A percentile compares a stretch with the other conserved stretches of the same genome.
Evolutionary conservation across 2,329 filamentous ascomycete species (phyloP).

Genomic region (Fusarium floridanum): DNA sequence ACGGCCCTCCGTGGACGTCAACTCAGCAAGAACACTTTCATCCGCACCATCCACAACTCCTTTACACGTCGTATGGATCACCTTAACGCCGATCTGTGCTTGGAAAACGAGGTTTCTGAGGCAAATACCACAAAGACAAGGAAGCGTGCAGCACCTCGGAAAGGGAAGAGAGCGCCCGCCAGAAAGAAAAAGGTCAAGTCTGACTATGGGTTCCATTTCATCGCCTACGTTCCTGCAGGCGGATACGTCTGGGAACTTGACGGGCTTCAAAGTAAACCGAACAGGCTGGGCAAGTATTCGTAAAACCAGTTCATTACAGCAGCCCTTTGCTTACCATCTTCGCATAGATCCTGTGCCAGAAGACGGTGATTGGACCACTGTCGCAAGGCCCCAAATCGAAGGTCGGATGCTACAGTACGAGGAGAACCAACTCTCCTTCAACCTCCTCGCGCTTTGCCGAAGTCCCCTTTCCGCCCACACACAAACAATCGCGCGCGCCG

Average conservation of each 20-base stretch:
- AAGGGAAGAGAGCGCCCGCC: conserved; percentile 46
- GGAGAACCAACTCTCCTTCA: conserved; percentile 78
- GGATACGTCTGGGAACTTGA: conserved; percentile 89
- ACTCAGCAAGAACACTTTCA: conserved; percentile 79
- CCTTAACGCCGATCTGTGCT: conserved; percentile 75
- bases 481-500: conserved; percentile 59
- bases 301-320: no score
- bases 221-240: conserved; percentile 85
- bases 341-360: conserved; percentile 28
- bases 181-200: conserved; percentile 59
- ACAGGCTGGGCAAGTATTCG: conserved; percentile 48
- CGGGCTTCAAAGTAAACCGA: conserved; percentile 80
- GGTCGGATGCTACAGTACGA: conserved; percentile 76
- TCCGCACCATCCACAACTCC: conserved; percentile 88
- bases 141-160: conserved; percentile 52
- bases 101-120: conserved; percentile 67
- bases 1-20: conserved; percentile 81
- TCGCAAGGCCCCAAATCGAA: conserved; percentile 74
- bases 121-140: conserved; percentile 51
- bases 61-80: conserved; percentile 86
- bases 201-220: conserved; percentile 85
- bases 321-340: conserved; percentile 11
- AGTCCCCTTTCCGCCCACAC: conserved; percentile 69
- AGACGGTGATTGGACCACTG: conserved; percentile 71
- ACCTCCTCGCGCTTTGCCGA: conserved; percentile 79